phyloP scores from a whole-genome alignment of 139 green algal species.

The Haematococcus lacustris region DNA sequence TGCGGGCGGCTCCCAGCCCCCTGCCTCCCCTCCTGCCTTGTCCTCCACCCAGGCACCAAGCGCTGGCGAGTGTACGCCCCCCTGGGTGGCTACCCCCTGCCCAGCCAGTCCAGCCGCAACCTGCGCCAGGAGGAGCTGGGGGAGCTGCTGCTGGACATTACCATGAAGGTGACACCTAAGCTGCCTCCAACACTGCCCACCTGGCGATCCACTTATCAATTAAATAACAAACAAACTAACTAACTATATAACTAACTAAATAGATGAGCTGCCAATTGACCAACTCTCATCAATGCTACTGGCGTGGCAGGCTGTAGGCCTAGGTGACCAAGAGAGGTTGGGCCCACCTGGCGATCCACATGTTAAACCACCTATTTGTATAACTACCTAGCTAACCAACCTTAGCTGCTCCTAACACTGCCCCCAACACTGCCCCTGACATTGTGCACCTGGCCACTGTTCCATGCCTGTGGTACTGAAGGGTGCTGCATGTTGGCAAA shows the following conservation, averaged over 20 bases:
- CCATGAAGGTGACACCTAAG: conserved; percentile 59
- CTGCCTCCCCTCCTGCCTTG: background rate
- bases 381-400: background rate
- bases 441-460: background rate
- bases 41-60: conserved; percentile 49
- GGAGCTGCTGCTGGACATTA: conserved; percentile 51
- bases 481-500: background rate
- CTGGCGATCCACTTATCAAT: too few species aligned
- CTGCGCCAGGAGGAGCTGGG: conserved; percentile 38
- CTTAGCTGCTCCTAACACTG: background rate
- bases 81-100: conserved; percentile 38
- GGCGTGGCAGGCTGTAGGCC: background rate
- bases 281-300: background rate
- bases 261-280: background rate
- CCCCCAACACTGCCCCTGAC: background rate
- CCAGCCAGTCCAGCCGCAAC: conserved; percentile 39
- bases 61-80: conserved; percentile 61
- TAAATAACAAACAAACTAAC: too few species aligned
- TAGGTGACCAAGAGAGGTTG: background rate
- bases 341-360: background rate
- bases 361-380: background rate
- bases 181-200: too few species aligned
- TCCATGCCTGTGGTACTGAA: background rate
- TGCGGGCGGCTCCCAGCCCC: background rate
- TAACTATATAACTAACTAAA: conserved; percentile 48